phyloP scores from a whole-genome alignment of 1,139 yeast genomes.

The Suhomyces bribrorum region DNA sequence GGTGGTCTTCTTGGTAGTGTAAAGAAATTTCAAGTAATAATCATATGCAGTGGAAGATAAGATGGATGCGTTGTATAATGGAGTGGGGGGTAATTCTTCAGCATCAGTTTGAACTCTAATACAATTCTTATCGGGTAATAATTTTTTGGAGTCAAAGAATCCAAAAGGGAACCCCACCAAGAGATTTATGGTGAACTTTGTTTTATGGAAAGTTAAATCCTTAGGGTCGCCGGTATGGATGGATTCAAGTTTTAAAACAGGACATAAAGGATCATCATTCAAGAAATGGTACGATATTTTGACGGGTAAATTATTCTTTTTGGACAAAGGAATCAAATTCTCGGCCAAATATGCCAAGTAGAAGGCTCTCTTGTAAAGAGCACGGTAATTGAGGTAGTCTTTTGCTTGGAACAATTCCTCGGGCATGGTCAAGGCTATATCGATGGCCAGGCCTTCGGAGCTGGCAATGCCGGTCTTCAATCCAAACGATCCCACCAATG shows the following conservation, averaged over 20 bases:
- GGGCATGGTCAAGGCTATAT: conserved; percentile 84
- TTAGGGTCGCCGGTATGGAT: conserved; percentile 48
- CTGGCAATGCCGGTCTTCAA: conserved; percentile 76
- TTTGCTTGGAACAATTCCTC: conserved; percentile 70
- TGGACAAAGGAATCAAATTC: conserved; percentile 55
- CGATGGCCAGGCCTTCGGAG: conserved; percentile 63
- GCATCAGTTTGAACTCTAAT: conserved; percentile 62
- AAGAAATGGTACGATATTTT: conserved; percentile 57
- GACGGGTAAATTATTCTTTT: conserved; percentile 56
- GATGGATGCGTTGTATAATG: conserved; percentile 80
- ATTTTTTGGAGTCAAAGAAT: conserved; percentile 70
- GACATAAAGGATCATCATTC: conserved; percentile 68
- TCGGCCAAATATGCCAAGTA: conserved; percentile 78
- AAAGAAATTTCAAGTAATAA: conserved; percentile 70
- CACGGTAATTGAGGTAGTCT: conserved; percentile 88
- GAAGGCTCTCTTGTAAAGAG: conserved; percentile 85
- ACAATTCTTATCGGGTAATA: conserved; percentile 76
- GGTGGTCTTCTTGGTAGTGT: conserved; percentile 72
- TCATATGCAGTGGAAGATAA: conserved; percentile 68
- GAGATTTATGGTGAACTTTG: conserved; percentile 70
- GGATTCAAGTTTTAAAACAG: conserved; percentile 58
- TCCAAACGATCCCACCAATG: conserved; percentile 88
- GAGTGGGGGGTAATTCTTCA: conserved; percentile 68
- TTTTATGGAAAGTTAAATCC: conserved; percentile 60
- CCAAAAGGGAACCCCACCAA: conserved; percentile 73